Conservation (phyloP, 805 yeast genomes). For the Kuraishia floccosa region DNA sequence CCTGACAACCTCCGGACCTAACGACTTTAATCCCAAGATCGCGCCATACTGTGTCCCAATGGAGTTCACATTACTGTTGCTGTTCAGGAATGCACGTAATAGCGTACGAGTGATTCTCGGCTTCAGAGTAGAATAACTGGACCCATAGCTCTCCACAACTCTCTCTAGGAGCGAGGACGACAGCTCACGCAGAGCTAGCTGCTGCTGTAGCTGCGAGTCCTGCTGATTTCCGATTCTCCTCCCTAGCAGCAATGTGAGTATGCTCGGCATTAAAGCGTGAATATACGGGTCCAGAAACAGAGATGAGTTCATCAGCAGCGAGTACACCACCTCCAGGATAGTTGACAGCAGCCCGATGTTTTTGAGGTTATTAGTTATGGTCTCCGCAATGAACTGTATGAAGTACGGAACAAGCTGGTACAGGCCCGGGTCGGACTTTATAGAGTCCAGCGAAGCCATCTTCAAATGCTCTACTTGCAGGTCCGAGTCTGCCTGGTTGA, state of each 20-base stretch:
- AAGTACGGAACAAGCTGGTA: constrained; percentile 96
- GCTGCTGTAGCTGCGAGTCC: constrained; percentile 13
- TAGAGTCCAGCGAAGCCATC: constrained; percentile 74
- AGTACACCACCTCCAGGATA: constrained; percentile 81
- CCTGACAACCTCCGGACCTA: constrained; percentile 84
- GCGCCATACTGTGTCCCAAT: constrained; percentile 95
- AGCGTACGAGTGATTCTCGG: constrained; percentile 92
- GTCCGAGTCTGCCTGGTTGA: constrained; percentile 34
- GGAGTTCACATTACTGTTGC: constrained; percentile 35
- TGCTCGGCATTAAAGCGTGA: constrained; percentile 95
- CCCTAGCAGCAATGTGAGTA: constrained; percentile 79
- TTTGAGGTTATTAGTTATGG: constrained; percentile 77
- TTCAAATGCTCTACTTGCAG: constrained; percentile 43
- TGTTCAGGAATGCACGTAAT: constrained; percentile 78
- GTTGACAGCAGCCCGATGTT: constrained; percentile 62
- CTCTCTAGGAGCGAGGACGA: constrained; percentile 76
- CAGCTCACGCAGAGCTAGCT: constrained; percentile 67
- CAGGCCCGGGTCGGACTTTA: constrained; percentile 87
- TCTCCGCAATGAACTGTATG: constrained; percentile 93
- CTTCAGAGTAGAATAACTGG: constrained; percentile 77
- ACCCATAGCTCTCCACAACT: constrained; percentile 71
- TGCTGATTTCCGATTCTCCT: constrained; percentile 59
- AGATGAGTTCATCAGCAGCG: constrained; percentile 72
- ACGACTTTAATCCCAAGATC: constrained; percentile 66
- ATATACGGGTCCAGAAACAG: constrained; percentile 91